phyloP scores from a whole-genome alignment of 805 yeast species.

The Starmera pachycereana region DNA sequence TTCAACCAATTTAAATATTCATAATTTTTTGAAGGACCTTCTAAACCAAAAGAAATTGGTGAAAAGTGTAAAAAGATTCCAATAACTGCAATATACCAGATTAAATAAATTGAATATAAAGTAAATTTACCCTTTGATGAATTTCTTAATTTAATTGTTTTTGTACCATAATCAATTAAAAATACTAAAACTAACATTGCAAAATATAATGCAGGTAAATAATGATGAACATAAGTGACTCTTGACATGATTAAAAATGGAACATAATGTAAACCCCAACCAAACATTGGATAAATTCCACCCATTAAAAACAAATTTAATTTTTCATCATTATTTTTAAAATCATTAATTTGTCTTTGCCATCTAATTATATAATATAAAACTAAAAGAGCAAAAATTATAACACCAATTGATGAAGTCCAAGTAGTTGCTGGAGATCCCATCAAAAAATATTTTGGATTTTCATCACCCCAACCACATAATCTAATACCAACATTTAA shows the following conservation, averaged over 20 bases:
- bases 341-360: conserved; percentile 71
- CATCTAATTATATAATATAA: conserved; percentile 38
- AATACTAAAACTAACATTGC: conserved; percentile 51
- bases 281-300: conserved; percentile 70
- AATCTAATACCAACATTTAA: conserved; percentile 64
- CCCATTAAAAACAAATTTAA: conserved; percentile 52
- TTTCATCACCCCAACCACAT: conserved; percentile 58
- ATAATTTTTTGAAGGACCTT: conserved; percentile 30
- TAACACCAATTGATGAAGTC: conserved; percentile 53
- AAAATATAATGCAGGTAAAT: conserved; percentile 75
- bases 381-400: conserved; percentile 38
- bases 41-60: conserved; percentile 61
- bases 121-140: conserved; percentile 17
- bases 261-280: conserved; percentile 69
- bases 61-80: conserved; percentile 50
- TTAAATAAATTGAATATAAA: conserved; percentile 25
- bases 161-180: conserved; percentile 33
- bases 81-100: conserved; percentile 32
- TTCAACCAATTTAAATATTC: conserved; percentile 37
- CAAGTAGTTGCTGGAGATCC: conserved; percentile 77
- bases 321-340: conserved; percentile 32
- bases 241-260: conserved; percentile 79
- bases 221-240: conserved; percentile 81
- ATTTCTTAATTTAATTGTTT: conserved; percentile 12
- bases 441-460: conserved; percentile 52